A percentile compares a stretch with the other conserved stretches of the same genome.
Evolutionary conservation across 2,329 filamentous ascomycete species (phyloP).

Genomic region (Whalleya microplaca): DNA sequence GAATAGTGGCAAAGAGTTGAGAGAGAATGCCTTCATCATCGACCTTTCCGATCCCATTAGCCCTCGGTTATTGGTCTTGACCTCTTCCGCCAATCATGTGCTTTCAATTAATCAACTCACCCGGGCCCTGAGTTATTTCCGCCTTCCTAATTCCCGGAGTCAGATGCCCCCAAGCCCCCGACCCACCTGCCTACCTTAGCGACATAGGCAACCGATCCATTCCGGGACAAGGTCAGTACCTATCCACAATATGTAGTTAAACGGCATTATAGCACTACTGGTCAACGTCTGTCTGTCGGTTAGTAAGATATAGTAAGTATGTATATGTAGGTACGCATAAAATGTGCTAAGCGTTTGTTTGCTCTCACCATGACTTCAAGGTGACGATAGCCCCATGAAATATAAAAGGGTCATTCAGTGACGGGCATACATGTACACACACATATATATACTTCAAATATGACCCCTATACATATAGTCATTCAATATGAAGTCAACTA

Average conservation of each 20-base stretch:
- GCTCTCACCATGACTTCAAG: too few species aligned
- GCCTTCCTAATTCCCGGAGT: constrained; percentile 11
- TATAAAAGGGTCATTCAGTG: too few species aligned
- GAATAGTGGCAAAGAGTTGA: constrained; percentile 29
- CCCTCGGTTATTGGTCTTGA: constrained; percentile 35
- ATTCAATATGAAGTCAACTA: too few species aligned
- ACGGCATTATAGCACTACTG: too few species aligned
- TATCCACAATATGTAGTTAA: background rate
- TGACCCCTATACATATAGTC: too few species aligned
- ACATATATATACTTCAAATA: too few species aligned
- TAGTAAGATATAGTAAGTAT: too few species aligned
- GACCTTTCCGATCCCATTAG: constrained; percentile 33
- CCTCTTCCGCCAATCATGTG: constrained; percentile 32
- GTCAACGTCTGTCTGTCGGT: too few species aligned
- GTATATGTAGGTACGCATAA: too few species aligned
- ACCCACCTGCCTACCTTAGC: background rate
- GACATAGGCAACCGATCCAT: background rate
- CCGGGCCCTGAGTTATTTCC: constrained; percentile 27
- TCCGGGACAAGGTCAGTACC: background rate
- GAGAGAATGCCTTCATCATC: constrained; percentile 34
- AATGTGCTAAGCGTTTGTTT: too few species aligned
- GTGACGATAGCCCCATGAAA: too few species aligned
- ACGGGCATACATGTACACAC: too few species aligned
- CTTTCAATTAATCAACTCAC: constrained; percentile 36
- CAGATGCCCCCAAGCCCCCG: background rate